A percentile compares a stretch with the other conserved stretches of the same genome.
Evolutionary conservation across 2,329 filamentous ascomycete genomes (phyloP).

Genomic region (Fusarium kyushuense): DNA sequence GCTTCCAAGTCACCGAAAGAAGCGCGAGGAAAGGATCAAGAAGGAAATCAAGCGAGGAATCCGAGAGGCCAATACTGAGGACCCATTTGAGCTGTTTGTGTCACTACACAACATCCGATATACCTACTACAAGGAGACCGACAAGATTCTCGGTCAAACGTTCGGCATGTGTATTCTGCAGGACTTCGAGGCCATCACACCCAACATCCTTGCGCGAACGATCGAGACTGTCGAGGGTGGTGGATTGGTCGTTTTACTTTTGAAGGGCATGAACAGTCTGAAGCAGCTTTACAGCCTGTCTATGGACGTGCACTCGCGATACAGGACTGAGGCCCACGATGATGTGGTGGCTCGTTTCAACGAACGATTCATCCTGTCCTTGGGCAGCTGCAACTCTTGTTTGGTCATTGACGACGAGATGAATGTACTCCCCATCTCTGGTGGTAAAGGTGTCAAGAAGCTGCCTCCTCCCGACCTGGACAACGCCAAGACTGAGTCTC

Average conservation of each 20-base stretch:
- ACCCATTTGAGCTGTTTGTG: conserved; percentile 97
- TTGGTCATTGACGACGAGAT: conserved; percentile 97
- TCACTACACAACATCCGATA: conserved; percentile 97
- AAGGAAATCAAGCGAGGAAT: conserved; percentile 97
- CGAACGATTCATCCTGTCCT: conserved; percentile 93
- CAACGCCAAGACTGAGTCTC: conserved; percentile 75
- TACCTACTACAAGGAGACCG: conserved; percentile 99
- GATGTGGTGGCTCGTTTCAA: conserved; percentile 98
- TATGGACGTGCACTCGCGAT: conserved; percentile 98
- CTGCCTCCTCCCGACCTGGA: conserved; percentile 82
- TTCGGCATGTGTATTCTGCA: conserved; percentile 99
- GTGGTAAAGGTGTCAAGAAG: conserved; percentile 88
- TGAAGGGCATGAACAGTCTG: conserved; percentile 97
- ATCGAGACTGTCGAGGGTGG: conserved; percentile 98
- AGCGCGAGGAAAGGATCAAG: conserved; percentile 98
- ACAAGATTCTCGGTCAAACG: conserved; percentile 97
- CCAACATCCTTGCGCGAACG: conserved; percentile 93
- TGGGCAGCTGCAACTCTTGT: conserved; percentile 95
- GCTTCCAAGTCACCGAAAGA: conserved; percentile 84
- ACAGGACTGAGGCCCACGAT: conserved; percentile 94
- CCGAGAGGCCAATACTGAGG: conserved; percentile 90
- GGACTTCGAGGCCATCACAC: conserved; percentile 97
- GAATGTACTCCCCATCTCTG: conserved; percentile 96
- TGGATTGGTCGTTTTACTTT: conserved; percentile 86
- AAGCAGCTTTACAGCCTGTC: conserved; percentile 97